A percentile compares a stretch with the other conserved stretches of the same genome.
phyloP scores from a whole-genome alignment of 2,329 filamentous ascomycete species.

The Penicillium sp. region DNA sequence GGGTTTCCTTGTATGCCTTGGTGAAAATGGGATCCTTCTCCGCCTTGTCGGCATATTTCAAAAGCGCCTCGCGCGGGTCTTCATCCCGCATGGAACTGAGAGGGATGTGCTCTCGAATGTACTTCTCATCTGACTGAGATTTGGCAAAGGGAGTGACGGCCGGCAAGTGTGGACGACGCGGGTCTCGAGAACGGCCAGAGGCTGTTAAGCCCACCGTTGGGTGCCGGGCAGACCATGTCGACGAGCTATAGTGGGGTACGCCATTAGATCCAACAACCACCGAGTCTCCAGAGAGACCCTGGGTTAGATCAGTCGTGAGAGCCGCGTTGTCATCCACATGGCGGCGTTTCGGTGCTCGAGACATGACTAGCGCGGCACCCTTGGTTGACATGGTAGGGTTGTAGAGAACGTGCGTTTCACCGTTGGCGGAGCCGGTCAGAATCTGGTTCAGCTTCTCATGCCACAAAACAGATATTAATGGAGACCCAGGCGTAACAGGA shows the following conservation, averaged over 20 bases:
- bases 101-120: conserved; percentile 86
- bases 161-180: conserved; percentile 82
- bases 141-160: conserved; percentile 87
- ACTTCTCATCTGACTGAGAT: conserved; percentile 84
- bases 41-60: conserved; percentile 93
- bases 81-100: conserved; percentile 93
- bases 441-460: conserved; percentile 96
- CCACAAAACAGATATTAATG: conserved; percentile 86
- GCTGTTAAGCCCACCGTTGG: conserved; percentile 76
- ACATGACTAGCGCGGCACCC: conserved; percentile 88
- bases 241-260: conserved; percentile 79
- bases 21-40: conserved; percentile 95
- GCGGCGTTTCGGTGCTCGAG: conserved; percentile 88
- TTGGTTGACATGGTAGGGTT: conserved; percentile 79
- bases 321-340: conserved; percentile 93
- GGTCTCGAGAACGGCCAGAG: conserved; percentile 77
- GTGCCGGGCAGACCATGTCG: conserved; percentile 63
- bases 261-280: conserved; percentile 71
- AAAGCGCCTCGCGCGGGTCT: conserved; percentile 87
- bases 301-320: conserved; percentile 80
- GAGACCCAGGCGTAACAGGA: conserved; percentile 81
- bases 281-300: conserved; percentile 81
- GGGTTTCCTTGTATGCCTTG: conserved; percentile 87
- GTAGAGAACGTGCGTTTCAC: conserved; percentile 87
- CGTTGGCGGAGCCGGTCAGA: conserved; percentile 88